A percentile compares a stretch with the other conserved stretches of the same genome.
Evolutionary conservation across 176 grass and related monocot species (phyloP).

Genomic region (Eragrostis nindensis): DNA sequence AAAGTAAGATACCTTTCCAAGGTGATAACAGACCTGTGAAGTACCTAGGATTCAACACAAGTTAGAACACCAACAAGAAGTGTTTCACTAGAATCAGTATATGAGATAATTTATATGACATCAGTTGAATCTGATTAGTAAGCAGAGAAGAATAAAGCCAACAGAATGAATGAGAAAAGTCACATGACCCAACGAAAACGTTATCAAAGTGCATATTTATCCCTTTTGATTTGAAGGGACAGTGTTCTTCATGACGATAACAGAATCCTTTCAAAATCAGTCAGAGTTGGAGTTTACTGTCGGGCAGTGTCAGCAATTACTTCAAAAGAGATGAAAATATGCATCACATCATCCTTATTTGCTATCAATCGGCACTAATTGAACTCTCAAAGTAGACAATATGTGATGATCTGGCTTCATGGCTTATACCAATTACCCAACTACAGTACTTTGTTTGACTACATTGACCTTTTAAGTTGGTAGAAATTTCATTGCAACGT

Average conservation of each 20-base stretch:
- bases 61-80: not conserved
- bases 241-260: not conserved
- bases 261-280: not conserved
- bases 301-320: not conserved
- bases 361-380: not conserved
- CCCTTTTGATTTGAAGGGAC: not conserved
- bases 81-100: not conserved
- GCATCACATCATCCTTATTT: not conserved
- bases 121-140: not conserved
- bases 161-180: not conserved
- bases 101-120: not conserved
- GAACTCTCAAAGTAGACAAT: not conserved
- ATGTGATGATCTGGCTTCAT: too few relatives aligned
- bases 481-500: not conserved
- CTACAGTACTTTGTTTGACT: not conserved
- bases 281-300: not conserved
- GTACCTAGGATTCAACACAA: conserved; percentile 44
- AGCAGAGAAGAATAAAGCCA: conserved; percentile 12
- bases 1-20: conserved; percentile 77
- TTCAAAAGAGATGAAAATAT: conserved; percentile 10
- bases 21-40: conserved; percentile 68
- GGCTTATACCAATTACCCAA: not conserved
- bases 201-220: not conserved
- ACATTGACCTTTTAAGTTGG: not conserved
- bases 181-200: not conserved